Evolutionary conservation across 257 asterid species (phyloP).

Genomic region (Anisodus acutangulus): DNA sequence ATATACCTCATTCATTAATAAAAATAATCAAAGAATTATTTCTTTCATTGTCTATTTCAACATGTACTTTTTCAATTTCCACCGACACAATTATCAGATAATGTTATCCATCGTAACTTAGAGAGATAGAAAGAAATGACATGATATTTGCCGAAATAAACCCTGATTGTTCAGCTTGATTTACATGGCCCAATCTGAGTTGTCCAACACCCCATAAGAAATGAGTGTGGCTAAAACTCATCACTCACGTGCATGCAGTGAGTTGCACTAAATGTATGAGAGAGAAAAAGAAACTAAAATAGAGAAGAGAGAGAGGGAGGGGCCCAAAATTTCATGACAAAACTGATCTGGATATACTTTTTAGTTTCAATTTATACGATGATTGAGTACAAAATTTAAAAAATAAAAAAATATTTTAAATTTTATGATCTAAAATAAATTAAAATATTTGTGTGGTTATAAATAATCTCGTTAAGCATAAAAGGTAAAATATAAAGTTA

Average conservation of each 20-base stretch:
- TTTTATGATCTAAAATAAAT: too few species aligned
- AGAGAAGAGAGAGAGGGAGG: conserved; percentile 7
- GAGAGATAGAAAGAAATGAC: neutral
- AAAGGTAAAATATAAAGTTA: too few species aligned
- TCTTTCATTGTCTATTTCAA: neutral
- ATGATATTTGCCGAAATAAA: neutral
- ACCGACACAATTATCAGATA: neutral
- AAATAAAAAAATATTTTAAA: too few species aligned
- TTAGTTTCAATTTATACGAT: too few species aligned
- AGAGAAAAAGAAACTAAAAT: conserved; percentile 15
- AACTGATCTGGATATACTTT: conserved; percentile 32
- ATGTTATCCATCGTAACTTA: neutral
- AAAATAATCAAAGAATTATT: too few species aligned
- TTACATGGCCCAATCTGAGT: conserved; percentile 40
- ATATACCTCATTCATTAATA: too few species aligned
- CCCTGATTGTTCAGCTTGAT: conserved; percentile 18
- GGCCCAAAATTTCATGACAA: conserved; percentile 1
- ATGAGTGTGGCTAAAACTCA: conserved; percentile 32
- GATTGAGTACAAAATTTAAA: too few species aligned
- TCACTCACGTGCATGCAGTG: conserved; percentile 33
- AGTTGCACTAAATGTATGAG: conserved; percentile 29
- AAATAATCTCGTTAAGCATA: too few species aligned
- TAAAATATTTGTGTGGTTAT: too few species aligned
- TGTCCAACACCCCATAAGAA: conserved; percentile 29
- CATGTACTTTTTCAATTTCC: neutral